These are phyloP conservation scores for Fusarium sp. DNA, from an alignment of 2,329 filamentous ascomycete genomes.

Conservation along the genomic window DNA sequence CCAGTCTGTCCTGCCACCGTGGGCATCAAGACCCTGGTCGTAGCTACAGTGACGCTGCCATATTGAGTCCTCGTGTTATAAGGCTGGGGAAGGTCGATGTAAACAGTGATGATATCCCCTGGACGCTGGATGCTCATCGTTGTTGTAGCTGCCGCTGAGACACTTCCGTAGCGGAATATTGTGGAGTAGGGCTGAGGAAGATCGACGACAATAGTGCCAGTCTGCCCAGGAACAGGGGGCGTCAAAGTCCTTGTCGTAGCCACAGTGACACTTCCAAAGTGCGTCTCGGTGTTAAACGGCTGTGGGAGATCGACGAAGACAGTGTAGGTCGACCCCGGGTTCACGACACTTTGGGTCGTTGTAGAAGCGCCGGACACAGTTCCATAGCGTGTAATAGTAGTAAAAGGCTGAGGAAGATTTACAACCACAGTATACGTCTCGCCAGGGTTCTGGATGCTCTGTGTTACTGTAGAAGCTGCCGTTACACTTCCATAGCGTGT, in stretches of 20 bases:
- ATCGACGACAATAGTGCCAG: background rate
- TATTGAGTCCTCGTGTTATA: constrained; percentile 2
- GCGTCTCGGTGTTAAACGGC: background rate
- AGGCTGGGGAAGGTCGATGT: constrained; percentile 12
- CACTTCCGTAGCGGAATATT: background rate
- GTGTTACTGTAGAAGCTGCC: background rate
- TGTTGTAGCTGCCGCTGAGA: background rate
- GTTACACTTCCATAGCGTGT: background rate
- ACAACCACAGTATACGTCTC: constrained; percentile 5
- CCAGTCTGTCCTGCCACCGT: constrained; percentile 1
- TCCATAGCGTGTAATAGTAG: constrained; percentile 1
- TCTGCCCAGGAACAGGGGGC: background rate
- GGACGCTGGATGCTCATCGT: background rate
- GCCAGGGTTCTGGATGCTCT: background rate
- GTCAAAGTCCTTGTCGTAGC: background rate
- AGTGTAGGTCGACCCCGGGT: background rate
- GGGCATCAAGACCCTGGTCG: background rate
- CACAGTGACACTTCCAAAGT: background rate
- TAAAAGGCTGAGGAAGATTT: constrained; percentile 3
- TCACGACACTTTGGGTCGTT: background rate
- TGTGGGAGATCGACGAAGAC: constrained; percentile 8
- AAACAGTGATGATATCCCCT: background rate
- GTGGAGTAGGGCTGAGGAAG: background rate
- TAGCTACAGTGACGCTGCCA: background rate
- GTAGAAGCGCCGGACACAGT: background rate